Evolutionary conservation across 257 asterid species (phyloP).

Genomic region (Penstemon davidsonii): DNA sequence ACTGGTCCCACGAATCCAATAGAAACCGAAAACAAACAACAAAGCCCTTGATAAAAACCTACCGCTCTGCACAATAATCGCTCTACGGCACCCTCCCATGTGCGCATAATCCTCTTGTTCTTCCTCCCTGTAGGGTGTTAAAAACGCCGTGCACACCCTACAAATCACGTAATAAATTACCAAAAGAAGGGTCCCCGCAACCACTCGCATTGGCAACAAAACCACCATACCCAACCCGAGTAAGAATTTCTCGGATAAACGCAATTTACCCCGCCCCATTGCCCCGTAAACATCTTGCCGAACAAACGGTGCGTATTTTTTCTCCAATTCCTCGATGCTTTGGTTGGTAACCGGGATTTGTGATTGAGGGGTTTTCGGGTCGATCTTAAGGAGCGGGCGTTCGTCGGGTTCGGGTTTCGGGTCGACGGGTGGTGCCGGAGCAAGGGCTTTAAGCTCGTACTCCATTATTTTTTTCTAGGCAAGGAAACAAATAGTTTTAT

Average conservation of each 20-base stretch:
- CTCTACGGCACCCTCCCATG: conserved; percentile 86
- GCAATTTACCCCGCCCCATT: conserved; percentile 74
- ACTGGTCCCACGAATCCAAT: conserved; percentile 51
- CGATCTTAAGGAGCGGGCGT: conserved; percentile 71
- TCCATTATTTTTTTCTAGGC: conserved; percentile 37
- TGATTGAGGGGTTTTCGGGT: conserved; percentile 28
- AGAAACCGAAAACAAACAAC: conserved; percentile 80
- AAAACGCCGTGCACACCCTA: conserved; percentile 70
- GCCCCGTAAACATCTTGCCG: conserved; percentile 74
- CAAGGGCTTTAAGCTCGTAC: conserved; percentile 55
- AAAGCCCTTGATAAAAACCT: conserved; percentile 61
- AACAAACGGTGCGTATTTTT: conserved; percentile 66
- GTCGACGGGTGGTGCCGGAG: conserved; percentile 29
- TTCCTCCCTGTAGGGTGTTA: conserved; percentile 63
- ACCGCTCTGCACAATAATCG: conserved; percentile 63
- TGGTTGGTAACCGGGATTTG: conserved; percentile 21
- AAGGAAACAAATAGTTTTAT: not conserved
- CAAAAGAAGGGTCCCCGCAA: conserved; percentile 45
- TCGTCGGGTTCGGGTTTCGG: conserved; percentile 47
- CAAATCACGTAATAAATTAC: conserved; percentile 77
- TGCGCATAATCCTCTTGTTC: conserved; percentile 97
- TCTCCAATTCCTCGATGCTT: conserved; percentile 68
- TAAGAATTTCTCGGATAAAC: conserved; percentile 57
- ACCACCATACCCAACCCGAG: conserved; percentile 59
- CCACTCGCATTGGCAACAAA: conserved; percentile 66